A percentile compares a stretch with the other conserved stretches of the same genome.
Conservation (phyloP, 768 basidiomycete genomes). For the Lyophyllum decastes region DNA sequence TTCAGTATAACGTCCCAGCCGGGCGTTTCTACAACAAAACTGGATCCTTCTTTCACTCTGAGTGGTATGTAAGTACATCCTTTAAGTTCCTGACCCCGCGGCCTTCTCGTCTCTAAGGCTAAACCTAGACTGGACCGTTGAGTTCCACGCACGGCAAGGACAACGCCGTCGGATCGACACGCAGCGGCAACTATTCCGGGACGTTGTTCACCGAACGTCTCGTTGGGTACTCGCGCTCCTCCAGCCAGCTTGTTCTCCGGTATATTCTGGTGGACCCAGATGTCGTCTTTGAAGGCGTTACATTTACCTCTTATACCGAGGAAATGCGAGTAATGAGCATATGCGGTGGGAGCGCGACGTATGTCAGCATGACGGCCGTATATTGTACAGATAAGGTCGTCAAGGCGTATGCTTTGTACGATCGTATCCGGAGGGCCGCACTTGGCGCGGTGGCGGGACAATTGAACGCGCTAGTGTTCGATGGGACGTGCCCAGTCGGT, state of each 20-base stretch:
- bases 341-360: constrained; percentile 13
- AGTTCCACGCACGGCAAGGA: constrained; percentile 9
- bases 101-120: not conserved
- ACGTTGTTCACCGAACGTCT: constrained; percentile 5
- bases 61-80: constrained; percentile 13
- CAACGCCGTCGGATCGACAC: constrained; percentile 10
- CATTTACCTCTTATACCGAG: constrained; percentile 6
- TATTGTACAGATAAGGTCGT: constrained; percentile 3
- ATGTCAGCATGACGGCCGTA: constrained; percentile 7
- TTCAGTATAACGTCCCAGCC: constrained; percentile 5
- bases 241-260: not conserved
- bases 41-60: constrained; percentile 7
- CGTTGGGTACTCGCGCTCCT: not conserved
- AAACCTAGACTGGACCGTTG: constrained; percentile 4
- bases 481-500: constrained; percentile 13
- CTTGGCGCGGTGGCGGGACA: constrained; percentile 2
- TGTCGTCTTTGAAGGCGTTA: not conserved
- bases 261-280: not conserved
- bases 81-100: not conserved
- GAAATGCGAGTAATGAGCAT: constrained; percentile 11
- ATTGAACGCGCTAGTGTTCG: constrained; percentile 6
- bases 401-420: not conserved
- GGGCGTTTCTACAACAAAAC: not conserved
- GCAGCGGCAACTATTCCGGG: not conserved
- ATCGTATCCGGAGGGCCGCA: not conserved